These are phyloP conservation scores for Ceratocystis variospora DNA, from an alignment of 2,329 filamentous ascomycete species.

Conservation along the genomic window DNA sequence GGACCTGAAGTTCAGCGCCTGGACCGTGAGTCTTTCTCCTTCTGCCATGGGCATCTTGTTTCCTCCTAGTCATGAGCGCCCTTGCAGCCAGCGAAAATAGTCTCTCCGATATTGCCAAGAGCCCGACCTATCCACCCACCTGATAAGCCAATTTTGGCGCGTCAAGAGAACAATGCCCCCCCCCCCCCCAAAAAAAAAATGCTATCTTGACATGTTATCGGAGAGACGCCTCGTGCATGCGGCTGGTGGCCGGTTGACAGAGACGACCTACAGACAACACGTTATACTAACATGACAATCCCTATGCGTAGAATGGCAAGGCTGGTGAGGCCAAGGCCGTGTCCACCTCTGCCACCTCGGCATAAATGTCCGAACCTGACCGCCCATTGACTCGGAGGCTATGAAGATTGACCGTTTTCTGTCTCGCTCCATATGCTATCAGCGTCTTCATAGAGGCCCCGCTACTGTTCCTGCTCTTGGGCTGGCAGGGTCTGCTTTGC, in stretches of 20 bases:
- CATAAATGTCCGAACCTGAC: constrained; percentile 6
- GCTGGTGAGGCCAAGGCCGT: constrained; percentile 66
- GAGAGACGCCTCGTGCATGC: no score
- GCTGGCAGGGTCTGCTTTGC: neutral
- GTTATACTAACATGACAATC: constrained; percentile 20
- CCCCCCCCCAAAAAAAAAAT: no score
- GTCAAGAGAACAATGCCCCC: no score
- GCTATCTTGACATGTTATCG: no score
- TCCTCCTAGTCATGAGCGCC: neutral
- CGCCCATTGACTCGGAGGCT: neutral
- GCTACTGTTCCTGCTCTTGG: neutral
- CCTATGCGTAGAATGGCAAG: constrained; percentile 60
- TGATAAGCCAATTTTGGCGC: no score
- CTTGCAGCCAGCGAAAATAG: neutral
- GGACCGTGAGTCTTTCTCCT: constrained; percentile 53
- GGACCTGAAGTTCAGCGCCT: constrained; percentile 85
- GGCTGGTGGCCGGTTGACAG: neutral
- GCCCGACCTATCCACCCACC: constrained; percentile 2
- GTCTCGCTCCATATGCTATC: neutral
- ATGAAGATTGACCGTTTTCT: neutral
- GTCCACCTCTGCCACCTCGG: constrained; percentile 33
- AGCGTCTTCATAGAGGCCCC: neutral
- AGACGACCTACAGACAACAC: neutral
- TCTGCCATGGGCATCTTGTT: neutral
- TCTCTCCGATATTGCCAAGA: constrained; percentile 25